A percentile compares a stretch with the other conserved stretches of the same genome.
These are phyloP conservation scores for Lasiodiplodia theobromae DNA, from an alignment of 2,329 filamentous ascomycete genomes.

Conservation along the genomic window DNA sequence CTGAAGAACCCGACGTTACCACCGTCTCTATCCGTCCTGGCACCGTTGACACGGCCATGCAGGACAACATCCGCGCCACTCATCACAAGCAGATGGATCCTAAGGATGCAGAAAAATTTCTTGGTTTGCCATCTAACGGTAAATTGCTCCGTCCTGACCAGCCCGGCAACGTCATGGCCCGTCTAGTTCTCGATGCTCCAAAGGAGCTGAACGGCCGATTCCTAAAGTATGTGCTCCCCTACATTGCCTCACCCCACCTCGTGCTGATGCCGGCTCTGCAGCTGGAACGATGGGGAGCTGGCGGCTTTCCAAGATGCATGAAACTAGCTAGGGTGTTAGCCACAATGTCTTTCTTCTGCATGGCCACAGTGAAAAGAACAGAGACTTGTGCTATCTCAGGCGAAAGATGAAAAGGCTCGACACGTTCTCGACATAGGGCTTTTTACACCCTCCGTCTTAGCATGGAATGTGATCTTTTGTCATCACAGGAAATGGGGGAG, in stretches of 20 bases:
- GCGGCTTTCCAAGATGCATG: slow-evolving; percentile 28
- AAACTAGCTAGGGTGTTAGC: slow-evolving; percentile 23
- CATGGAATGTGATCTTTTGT: slow-evolving; percentile 40
- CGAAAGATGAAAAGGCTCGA: slow-evolving; percentile 37
- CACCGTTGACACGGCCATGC: slow-evolving; percentile 89
- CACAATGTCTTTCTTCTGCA: not conserved
- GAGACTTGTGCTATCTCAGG: slow-evolving; percentile 29
- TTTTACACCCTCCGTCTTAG: slow-evolving; percentile 37
- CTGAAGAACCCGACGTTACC: slow-evolving; percentile 79
- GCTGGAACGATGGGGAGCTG: slow-evolving; percentile 32
- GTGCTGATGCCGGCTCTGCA: slow-evolving; percentile 18
- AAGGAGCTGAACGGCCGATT: slow-evolving; percentile 78
- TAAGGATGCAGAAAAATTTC: slow-evolving; percentile 69
- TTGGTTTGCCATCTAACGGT: slow-evolving; percentile 72
- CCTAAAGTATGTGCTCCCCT: slow-evolving; percentile 62
- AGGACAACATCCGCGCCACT: slow-evolving; percentile 77
- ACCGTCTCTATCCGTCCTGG: slow-evolving; percentile 79
- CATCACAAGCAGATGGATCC: slow-evolving; percentile 68
- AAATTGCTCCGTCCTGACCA: slow-evolving; percentile 80
- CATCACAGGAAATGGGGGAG: slow-evolving; percentile 33
- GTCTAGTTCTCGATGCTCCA: slow-evolving; percentile 70
- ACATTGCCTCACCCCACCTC: no score
- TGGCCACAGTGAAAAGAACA: slow-evolving; percentile 11
- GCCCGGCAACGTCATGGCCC: slow-evolving; percentile 85
- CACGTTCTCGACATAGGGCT: slow-evolving; percentile 32